Base-by-base conservation (phyloP, 2,329 filamentous ascomycete species). In the Alternaria tenuissima region DNA sequence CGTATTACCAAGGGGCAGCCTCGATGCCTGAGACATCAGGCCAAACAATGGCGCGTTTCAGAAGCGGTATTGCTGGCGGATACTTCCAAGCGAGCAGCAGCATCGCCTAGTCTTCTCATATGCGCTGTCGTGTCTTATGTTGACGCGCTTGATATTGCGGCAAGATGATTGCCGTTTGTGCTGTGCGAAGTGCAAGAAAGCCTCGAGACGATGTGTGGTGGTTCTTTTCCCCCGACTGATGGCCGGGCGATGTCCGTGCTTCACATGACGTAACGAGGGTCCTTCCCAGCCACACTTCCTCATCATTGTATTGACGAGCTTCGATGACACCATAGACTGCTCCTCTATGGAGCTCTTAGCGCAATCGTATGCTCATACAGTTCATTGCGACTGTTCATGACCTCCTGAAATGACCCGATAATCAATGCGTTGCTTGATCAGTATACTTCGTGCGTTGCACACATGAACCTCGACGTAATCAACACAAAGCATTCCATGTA, bases 41-140 rank as follows among this genome's bases (percentile, higher is more conserved):
- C 52, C 55, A 51, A 44, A 59, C 52, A 39, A 34, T 3, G 52
- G 57, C 42, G 46, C 14, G 57, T 59, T 59, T 59, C 57, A 56
- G 39, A 43, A 30, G 24, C 26, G 24, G 43, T 22, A 34, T 52
- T 9, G 46, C 6, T 44, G 30, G 24, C 52, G 11, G 26, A 48
- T 22, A 36, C 46, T 49, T 34, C 46, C 46, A 22, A 20, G 47
- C 38, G 43, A 48, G 22, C 43, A 42, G 28, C 43, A 48, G 28
- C 7, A 18, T 36, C 26, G 36, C 32, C 4, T 34, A 22, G 14
- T 4, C 32, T 18, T 34, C 11, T 46, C 11, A 11, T 24, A 8
- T 16, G 30, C 18, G 14, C 14, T 12, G 38, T 7, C n/a, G 22
- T 8, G 3, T 44, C 32, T 26, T 32, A 16, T 20, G 30, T 8